phyloP scores from a whole-genome alignment of 495 filamentous ascomycete genomes.

The Penicillium coprophilum region DNA sequence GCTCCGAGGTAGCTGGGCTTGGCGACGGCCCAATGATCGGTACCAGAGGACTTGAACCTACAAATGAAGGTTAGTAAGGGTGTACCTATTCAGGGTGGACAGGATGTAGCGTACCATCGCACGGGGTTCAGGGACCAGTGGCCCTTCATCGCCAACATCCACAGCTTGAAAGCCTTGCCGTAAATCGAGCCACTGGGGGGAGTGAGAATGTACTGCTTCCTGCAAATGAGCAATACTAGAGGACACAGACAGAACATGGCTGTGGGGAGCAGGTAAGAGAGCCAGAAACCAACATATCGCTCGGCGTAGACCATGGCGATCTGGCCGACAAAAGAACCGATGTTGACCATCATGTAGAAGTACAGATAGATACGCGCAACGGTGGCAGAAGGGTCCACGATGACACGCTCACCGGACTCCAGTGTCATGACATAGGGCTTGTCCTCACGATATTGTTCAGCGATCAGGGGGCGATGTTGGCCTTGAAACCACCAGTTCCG shows the following conservation, averaged over 20 bases:
- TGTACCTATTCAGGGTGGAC: neutral
- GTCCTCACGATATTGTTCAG: conserved; percentile 51
- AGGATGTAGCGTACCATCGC: conserved; percentile 23
- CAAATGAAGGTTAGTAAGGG: neutral
- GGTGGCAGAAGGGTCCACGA: conserved; percentile 68
- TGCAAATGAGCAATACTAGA: conserved; percentile 60
- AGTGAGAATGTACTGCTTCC: conserved; percentile 55
- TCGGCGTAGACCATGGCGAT: conserved; percentile 38
- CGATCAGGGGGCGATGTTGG: conserved; percentile 60
- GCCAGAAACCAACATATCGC: conserved; percentile 74
- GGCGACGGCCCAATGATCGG: conserved; percentile 59
- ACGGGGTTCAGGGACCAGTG: conserved; percentile 60
- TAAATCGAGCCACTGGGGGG: conserved; percentile 66
- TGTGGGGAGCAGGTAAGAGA: conserved; percentile 70
- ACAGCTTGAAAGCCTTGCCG: conserved; percentile 54
- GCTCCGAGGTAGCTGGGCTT: conserved; percentile 59
- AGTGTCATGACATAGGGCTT: conserved; percentile 46
- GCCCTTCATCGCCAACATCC: conserved; percentile 59
- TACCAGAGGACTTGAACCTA: conserved; percentile 51
- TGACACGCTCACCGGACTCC: conserved; percentile 59
- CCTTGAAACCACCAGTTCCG: conserved; percentile 60
- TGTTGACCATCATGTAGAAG: conserved; percentile 58
- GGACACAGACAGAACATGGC: conserved; percentile 59
- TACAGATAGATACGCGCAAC: conserved; percentile 41
- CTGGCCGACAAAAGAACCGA: conserved; percentile 41